phyloP scores from a whole-genome alignment of 1,284 basidiomycete species.

The Cryptococcus depauperatus region DNA sequence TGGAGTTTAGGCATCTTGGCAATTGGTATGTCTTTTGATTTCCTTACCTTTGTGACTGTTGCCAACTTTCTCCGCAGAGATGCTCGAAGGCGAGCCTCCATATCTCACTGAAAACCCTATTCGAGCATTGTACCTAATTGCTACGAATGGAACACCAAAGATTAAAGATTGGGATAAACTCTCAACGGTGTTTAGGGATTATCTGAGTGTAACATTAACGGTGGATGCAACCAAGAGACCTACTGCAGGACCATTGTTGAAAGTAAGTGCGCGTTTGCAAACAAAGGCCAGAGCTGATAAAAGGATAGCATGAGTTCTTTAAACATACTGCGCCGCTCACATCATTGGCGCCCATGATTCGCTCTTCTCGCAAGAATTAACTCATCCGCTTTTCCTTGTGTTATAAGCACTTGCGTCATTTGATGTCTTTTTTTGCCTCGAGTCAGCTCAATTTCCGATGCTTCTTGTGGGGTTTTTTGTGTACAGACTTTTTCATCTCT shows the following conservation, averaged over 20 bases:
- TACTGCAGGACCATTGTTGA: slow-evolving; percentile 71
- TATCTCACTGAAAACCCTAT: slow-evolving; percentile 96
- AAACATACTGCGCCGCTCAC: slow-evolving; percentile 74
- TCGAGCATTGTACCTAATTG: slow-evolving; percentile 91
- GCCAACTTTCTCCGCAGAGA: slow-evolving; percentile 55
- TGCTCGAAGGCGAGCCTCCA: slow-evolving; percentile 98
- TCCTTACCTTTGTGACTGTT: background rate
- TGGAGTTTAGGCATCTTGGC: slow-evolving; percentile 99
- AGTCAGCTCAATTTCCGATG: no score
- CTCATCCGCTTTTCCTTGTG: background rate
- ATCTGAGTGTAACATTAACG: slow-evolving; percentile 79
- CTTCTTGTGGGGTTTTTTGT: background rate
- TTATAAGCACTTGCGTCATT: no score
- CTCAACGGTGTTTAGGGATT: slow-evolving; percentile 79
- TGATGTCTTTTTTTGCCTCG: no score
- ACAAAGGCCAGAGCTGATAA: background rate
- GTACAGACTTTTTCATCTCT: no score
- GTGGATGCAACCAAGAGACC: slow-evolving; percentile 92
- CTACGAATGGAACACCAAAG: slow-evolving; percentile 95
- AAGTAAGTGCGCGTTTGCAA: slow-evolving; percentile 48
- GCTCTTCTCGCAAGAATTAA: slow-evolving; percentile 66
- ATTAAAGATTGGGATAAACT: slow-evolving; percentile 92
- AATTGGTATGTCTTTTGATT: slow-evolving; percentile 58
- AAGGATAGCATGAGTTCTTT: slow-evolving; percentile 69
- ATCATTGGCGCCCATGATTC: slow-evolving; percentile 83